A percentile compares a stretch with the other conserved stretches of the same genome.
Evolutionary conservation across 164 flowering plant species (phyloP).

Genomic region (Nelumbo lutea): DNA sequence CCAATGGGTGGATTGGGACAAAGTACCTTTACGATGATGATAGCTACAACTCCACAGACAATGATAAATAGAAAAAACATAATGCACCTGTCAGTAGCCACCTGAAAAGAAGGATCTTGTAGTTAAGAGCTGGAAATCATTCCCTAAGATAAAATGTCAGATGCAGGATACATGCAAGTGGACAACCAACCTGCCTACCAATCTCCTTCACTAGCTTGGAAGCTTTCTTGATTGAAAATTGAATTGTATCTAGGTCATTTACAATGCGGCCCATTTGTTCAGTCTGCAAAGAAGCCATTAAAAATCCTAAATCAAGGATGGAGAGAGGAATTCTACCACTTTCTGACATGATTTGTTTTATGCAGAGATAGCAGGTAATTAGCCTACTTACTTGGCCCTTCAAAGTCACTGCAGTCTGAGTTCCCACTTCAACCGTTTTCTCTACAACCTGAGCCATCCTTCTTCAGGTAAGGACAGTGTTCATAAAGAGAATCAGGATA

Average conservation of each 20-base stretch:
- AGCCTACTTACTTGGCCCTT: constrained; percentile 73
- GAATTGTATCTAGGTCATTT: constrained; percentile 91
- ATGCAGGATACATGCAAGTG: not conserved
- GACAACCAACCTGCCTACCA: constrained; percentile 81
- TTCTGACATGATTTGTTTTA: not conserved
- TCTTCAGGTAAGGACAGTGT: constrained; percentile 12
- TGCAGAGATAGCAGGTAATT: no score
- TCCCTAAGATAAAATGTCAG: not conserved
- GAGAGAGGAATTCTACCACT: not conserved
- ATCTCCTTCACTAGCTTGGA: constrained; percentile 96
- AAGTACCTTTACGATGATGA: constrained; percentile 85
- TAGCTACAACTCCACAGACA: constrained; percentile 85
- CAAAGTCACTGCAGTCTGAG: constrained; percentile 66
- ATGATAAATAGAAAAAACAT: constrained; percentile 82
- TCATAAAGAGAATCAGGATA: not conserved
- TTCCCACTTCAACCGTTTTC: constrained; percentile 84
- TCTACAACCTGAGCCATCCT: constrained; percentile 53
- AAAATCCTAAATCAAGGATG: not conserved
- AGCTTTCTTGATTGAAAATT: constrained; percentile 94
- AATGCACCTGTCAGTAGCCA: constrained; percentile 94
- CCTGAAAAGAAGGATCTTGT: constrained; percentile 35
- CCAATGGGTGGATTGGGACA: not conserved
- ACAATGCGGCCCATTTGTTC: constrained; percentile 98
- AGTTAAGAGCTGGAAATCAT: not conserved
- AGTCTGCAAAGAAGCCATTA: constrained; percentile 54